Conservation (phyloP, 139 green algal genomes). For the Chlorella ohadii region DNA sequence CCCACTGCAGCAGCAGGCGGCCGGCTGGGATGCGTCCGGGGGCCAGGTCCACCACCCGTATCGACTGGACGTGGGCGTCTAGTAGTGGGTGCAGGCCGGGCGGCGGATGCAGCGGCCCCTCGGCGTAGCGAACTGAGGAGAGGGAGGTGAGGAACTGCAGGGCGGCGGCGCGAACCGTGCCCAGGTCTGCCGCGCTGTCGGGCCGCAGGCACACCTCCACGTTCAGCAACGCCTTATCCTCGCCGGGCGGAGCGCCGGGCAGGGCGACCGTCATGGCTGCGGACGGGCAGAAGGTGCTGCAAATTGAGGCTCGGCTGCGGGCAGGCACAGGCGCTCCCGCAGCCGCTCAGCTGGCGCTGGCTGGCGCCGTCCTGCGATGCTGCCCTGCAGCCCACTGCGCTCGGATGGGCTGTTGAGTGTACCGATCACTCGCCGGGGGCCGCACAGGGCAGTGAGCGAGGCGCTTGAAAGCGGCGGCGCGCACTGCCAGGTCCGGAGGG, state of each 20-base stretch:
- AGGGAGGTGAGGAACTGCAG: conserved; percentile 20
- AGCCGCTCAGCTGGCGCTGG: too few species aligned
- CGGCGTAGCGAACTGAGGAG: conserved; percentile 9
- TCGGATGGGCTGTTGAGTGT: too few species aligned
- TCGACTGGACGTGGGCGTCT: conserved; percentile 21
- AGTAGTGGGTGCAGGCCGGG: conserved; percentile 35
- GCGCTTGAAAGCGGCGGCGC: too few species aligned
- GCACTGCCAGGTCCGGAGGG: too few species aligned
- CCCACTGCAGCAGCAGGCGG: conserved; percentile 45
- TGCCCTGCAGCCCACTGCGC: too few species aligned
- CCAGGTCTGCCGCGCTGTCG: conserved; percentile 19
- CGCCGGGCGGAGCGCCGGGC: too few species aligned
- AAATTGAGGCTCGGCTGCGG: too few species aligned
- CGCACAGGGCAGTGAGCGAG: too few species aligned
- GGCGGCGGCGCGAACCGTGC: not conserved
- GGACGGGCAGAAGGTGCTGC: not conserved
- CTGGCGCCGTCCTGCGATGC: too few species aligned
- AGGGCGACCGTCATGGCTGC: too few species aligned
- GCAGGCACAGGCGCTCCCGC: too few species aligned
- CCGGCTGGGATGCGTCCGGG: not conserved
- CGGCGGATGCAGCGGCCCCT: conserved; percentile 13
- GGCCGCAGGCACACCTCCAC: conserved; percentile 32
- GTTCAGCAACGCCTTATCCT: not conserved
- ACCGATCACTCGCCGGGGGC: too few species aligned
- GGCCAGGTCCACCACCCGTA: conserved; percentile 30